A percentile compares a stretch with the other conserved stretches of the same genome.
Evolutionary conservation across 225 moss, liverwort and hornwort genomes (phyloP).

Genomic region (Physcomitrellopsis africana): DNA sequence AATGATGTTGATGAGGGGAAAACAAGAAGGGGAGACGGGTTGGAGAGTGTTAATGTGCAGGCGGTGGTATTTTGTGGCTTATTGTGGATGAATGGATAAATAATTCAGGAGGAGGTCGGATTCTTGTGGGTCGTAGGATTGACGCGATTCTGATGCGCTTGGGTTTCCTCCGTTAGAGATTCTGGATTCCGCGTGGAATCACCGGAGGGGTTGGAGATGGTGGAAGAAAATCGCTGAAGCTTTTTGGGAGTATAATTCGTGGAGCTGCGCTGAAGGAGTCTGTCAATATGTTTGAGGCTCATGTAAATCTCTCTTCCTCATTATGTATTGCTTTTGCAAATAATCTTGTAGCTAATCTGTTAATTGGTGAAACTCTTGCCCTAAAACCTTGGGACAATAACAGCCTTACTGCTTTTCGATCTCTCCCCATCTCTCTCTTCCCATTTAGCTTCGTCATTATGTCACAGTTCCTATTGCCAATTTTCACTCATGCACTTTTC

Average conservation of each 20-base stretch:
- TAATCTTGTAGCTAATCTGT: neutral
- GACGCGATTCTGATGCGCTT: conserved; percentile 16
- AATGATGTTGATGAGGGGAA: conserved; percentile 9
- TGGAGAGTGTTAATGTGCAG: conserved; percentile 11
- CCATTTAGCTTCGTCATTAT: neutral
- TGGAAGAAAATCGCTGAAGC: conserved; percentile 21
- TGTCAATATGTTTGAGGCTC: conserved; percentile 65
- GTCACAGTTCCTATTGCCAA: conserved; percentile 22
- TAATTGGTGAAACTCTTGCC: neutral
- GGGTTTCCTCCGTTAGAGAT: neutral
- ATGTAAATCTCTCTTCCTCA: conserved; percentile 36
- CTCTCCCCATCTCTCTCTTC: neutral
- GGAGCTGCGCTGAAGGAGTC: conserved; percentile 35
- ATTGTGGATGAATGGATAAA: conserved; percentile 16
- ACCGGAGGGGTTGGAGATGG: conserved; percentile 26
- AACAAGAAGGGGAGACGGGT: conserved; percentile 25
- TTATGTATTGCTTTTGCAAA: conserved; percentile 11
- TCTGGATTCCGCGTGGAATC: conserved; percentile 18
- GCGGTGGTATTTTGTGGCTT: neutral
- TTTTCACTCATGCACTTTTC: conserved; percentile 2
- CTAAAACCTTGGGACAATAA: conserved; percentile 2
- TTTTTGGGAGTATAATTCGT: conserved; percentile 27
- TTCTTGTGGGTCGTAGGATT: conserved; percentile 4
- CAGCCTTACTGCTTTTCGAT: neutral
- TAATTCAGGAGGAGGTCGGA: conserved; percentile 24